Percentiles rank a stretch among this genome's conserved stretches.
Evolutionary conservation across 1,284 basidiomycete genomes (phyloP).

Genomic region (Pholiota adiposa): DNA sequence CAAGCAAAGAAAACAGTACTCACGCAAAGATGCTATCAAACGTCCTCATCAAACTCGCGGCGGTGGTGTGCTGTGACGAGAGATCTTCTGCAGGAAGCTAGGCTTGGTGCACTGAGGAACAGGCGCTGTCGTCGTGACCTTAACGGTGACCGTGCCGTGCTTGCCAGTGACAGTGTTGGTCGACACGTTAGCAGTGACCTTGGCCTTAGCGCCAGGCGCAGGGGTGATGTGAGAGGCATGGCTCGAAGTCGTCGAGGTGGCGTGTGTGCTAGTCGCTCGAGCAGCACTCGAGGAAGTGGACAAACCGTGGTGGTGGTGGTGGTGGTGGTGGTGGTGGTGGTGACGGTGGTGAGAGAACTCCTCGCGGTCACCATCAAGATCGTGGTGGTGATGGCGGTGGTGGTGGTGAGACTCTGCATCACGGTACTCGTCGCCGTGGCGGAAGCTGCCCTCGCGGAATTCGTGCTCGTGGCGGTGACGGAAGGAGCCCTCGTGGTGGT

Average conservation of each 20-base stretch:
- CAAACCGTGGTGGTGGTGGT: not conserved
- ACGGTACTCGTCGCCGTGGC: not conserved
- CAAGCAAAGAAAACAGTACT: not conserved
- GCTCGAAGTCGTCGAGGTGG: not conserved
- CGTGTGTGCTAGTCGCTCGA: conserved; percentile 1
- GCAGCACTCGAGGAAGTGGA: conserved; percentile 7
- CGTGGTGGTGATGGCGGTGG: conserved; percentile 4
- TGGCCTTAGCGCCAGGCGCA: conserved; percentile 7
- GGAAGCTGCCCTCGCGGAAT: not conserved
- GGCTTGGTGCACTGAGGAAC: conserved; percentile 22
- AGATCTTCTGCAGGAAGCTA: conserved; percentile 12
- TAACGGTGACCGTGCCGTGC: conserved; percentile 22
- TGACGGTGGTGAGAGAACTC: conserved; percentile 2
- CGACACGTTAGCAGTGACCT: conserved; percentile 17
- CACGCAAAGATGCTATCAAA: conserved; percentile 19
- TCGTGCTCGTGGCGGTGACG: not conserved
- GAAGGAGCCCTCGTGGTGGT: not conserved
- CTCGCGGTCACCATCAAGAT: not conserved
- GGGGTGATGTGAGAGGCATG: conserved; percentile 14
- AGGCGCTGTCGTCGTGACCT: conserved; percentile 22
- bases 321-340: conserved; percentile 6
- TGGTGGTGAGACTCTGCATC: not conserved
- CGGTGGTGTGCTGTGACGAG: conserved; percentile 10
- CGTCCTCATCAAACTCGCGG: conserved; percentile 14
- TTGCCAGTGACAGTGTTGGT: conserved; percentile 19